Evolutionary conservation across 2,329 filamentous ascomycete species (phyloP), one percentile per base, ranked within the genome.

Genomic region (Diaporthe vaccinii): DNA sequence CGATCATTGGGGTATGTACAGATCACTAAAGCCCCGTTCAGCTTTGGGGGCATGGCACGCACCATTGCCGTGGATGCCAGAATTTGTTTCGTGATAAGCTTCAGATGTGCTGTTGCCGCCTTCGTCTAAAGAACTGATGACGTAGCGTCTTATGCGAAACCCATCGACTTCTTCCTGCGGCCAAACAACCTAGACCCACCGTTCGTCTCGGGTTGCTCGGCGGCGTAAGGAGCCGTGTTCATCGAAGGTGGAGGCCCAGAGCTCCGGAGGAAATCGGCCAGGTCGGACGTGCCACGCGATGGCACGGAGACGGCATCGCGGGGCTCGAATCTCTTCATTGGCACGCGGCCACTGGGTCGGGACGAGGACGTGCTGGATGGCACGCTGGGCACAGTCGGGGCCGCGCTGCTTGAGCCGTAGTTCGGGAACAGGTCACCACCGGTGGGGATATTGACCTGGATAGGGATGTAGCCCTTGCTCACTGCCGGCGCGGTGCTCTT

Each of bases 251-350:
- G 91, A 4, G 93, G 93, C 46, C 88, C 92, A 20, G 93, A 93
- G 79, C 91, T 91, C 72, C 89, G 90, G 44, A 97, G 84, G 82
- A 96, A 96, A 70, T 91, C 91, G 0, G 94, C 93, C 59, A 96
- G 84, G 69, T 95, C 93, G 25, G 89, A 89, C 2, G 93, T 95
- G 61, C 85, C 83, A n/a, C 83, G 84, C 9, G 82, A 82, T 4
- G 82, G 78, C 10, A 79, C 77, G n/a, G 82, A 81, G 49, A 85
- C 83, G 4, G 89, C 84, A 6, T 91, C 90, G 61, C 89, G 86
- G 3, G 90, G 87, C 80, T 91, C 89, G 79, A 89, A 92, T 79
- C 84, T 89, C 83, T 89, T 92, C 87, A 89, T 89, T 1, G 87
- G 85, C 15, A 88, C 86, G 36, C 88, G 86, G 31, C 83, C 81